Base-by-base conservation (phyloP, 177 flowering plant genomes). In the Vitis hybrid region DNA sequence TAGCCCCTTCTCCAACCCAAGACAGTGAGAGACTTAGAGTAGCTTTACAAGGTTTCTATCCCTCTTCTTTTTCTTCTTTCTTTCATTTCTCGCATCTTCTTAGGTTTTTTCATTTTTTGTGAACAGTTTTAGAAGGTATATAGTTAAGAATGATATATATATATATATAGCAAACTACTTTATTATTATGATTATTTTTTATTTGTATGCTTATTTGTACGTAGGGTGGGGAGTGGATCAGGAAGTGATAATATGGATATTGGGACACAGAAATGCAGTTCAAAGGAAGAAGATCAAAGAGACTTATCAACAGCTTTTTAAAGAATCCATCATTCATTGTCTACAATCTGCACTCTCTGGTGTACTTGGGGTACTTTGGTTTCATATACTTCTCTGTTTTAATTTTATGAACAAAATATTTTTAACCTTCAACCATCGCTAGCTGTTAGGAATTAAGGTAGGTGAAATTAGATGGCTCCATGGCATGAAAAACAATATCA, bases 191-290 rank as follows among this genome's bases (percentile, higher is more conserved):
- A 15, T 2, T 58, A 30, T 59, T 23, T 2, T 13, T 70, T 30
- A 18, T 52, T 30, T 62, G 2, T n/a, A 51, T 60, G 62, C 45
- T 23, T 23, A 2, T 23, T 1, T 45, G 45, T 34, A 6, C 6
- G n/a, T 66, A 91, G 96, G 97, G 60, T 75, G 73, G 80, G 98
- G 98, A 70, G 85, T 93, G 14, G 97, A 93, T 61, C 91, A 89
- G 84, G 83, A 88, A 72, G 88, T 82, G 1, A 40, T 93, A 5
- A 84, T 91, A 45, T 13, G 66, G 80, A 69, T 93, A 49, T 60
- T 91, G 77, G 94, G 91, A 5, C 91, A 82, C 26, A 82, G 98
- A 69, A 86, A 85, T 79, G 90, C 90, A 56, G 74, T 50, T 21
- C 97, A 93, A 64, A 84, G 90, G 72, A 86, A 56, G 75, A 65